A percentile compares a stretch with the other conserved stretches of the same genome.
Conservation (phyloP, 106 monocot species). For the Vanilla planifolia region DNA sequence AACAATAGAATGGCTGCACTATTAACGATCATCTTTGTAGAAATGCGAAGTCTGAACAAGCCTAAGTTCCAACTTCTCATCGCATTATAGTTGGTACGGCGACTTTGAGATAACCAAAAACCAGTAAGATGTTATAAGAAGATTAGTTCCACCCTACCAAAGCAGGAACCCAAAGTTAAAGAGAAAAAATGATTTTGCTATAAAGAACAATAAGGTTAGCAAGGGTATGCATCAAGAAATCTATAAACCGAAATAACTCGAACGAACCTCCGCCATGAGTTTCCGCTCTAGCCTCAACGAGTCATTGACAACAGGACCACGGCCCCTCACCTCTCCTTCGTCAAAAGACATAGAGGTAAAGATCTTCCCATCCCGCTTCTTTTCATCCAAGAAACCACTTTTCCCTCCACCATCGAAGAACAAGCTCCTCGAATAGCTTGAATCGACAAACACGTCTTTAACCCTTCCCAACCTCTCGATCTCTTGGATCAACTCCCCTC, state of each 20-base stretch:
- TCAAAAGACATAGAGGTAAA: slow-evolving; percentile 80
- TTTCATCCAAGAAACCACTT: slow-evolving; percentile 13
- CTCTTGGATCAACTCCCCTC: slow-evolving; percentile 26
- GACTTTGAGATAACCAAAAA: no score
- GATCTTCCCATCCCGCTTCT: slow-evolving; percentile 67
- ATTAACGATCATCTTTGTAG: no score
- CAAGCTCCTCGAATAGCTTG: slow-evolving; percentile 57
- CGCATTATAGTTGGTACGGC: no score
- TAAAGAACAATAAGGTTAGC: no score
- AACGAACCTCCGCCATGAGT: slow-evolving; percentile 67
- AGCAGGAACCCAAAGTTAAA: no score
- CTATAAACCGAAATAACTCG: not conserved
- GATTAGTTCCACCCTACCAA: no score
- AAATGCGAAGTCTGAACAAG: no score
- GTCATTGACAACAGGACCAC: slow-evolving; percentile 16
- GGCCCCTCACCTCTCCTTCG: slow-evolving; percentile 20
- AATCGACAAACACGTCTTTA: slow-evolving; percentile 64
- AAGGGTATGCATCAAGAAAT: not conserved
- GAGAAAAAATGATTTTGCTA: no score
- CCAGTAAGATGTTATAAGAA: no score
- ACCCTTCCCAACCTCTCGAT: slow-evolving; percentile 53
- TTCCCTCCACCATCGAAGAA: slow-evolving; percentile 25
- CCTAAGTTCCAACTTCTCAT: no score
- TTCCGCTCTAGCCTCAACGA: slow-evolving; percentile 57
- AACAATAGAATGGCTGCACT: not conserved